Base-by-base conservation (phyloP, 2,329 filamentous ascomycete genomes). In the Penicillium carneum region DNA sequence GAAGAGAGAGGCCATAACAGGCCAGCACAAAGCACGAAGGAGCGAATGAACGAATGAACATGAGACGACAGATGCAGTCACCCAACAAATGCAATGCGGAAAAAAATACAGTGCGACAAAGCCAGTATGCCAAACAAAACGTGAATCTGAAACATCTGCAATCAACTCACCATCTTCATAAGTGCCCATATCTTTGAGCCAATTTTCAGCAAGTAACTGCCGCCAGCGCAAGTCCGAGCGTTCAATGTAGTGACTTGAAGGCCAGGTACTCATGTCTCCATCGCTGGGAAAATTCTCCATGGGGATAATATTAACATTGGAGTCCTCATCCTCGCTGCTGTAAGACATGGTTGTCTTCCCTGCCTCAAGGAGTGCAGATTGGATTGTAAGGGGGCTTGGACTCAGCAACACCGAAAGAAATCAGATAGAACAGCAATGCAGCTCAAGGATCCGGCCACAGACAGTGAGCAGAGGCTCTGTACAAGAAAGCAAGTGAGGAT, bases 171-270 rank as follows among this genome's bases (percentile, higher is more conserved):
- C 77, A 64, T 64, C 47, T 61, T 73, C 69, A 50, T 64, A 75
- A 31, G 81, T 74, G 1, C 79, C 79, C 11, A 74, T 74, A 26
- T 77, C 69, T 48, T 80, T 66, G 71, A 85, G 77, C 84, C 84
- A 86, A 48, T 77, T 71, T 11, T 69, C 72, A 0, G 76, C 84
- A 8, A 86, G 69, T 53, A 81, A 82, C 31, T 79, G 75, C 0
- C 84, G 75, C 67, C 86, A 86, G 1, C 76, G 63, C 1, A 68
- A 74, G 18, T 83, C 80, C 47, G 82, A 72, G 0, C 59, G 39
- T 59, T 63, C 16, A 12, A 3, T 8, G 16, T 61, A 57, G 4
- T 70, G 62, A 18, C 68, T 65, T 11, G 63, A 71, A 4, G 80
- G 81, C 77, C 79, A 82, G 2, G 67, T 68, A 3, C 61, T 57